A percentile compares a stretch with the other conserved stretches of the same genome.
Evolutionary conservation across 441 rosid species (phyloP).

Genomic region (Manihot esculenta): DNA sequence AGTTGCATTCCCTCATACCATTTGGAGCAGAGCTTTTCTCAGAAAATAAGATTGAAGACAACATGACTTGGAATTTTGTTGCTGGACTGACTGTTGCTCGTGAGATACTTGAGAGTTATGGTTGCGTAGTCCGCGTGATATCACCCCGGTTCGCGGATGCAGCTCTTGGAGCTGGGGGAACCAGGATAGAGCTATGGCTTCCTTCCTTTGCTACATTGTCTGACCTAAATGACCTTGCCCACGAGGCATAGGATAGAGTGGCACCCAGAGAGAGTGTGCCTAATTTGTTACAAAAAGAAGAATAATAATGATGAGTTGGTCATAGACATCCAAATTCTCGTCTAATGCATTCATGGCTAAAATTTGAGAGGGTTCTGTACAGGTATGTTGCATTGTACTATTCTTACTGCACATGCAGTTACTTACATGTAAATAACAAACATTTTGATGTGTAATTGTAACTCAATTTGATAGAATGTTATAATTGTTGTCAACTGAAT

Average conservation of each 20-base stretch:
- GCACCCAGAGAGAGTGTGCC: too few relatives aligned
- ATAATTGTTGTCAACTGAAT: too few relatives aligned
- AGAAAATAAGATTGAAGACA: conserved; percentile 81
- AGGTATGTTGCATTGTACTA: not conserved
- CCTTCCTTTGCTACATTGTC: conserved; percentile 52
- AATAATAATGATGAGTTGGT: too few relatives aligned
- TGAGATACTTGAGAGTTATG: conserved; percentile 84
- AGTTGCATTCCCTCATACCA: conserved; percentile 76
- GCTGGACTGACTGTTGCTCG: conserved; percentile 88
- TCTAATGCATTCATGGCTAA: too few relatives aligned
- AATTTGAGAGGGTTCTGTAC: too few relatives aligned
- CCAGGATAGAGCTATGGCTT: conserved; percentile 81
- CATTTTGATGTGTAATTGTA: not conserved
- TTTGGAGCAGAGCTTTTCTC: conserved; percentile 73
- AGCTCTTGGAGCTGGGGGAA: conserved; percentile 77
- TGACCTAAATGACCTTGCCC: conserved; percentile 12
- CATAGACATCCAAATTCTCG: too few relatives aligned
- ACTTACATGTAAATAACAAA: not conserved
- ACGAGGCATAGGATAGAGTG: too few relatives aligned
- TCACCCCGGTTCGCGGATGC: conserved; percentile 66
- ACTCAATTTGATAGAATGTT: too few relatives aligned
- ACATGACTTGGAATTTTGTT: conserved; percentile 95
- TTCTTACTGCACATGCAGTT: conserved; percentile 1
- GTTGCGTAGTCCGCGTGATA: conserved; percentile 77
- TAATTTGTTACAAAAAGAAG: too few relatives aligned